Conservation (phyloP, 139 green algal species). For the Chlamydomonas sphaeroides region DNA sequence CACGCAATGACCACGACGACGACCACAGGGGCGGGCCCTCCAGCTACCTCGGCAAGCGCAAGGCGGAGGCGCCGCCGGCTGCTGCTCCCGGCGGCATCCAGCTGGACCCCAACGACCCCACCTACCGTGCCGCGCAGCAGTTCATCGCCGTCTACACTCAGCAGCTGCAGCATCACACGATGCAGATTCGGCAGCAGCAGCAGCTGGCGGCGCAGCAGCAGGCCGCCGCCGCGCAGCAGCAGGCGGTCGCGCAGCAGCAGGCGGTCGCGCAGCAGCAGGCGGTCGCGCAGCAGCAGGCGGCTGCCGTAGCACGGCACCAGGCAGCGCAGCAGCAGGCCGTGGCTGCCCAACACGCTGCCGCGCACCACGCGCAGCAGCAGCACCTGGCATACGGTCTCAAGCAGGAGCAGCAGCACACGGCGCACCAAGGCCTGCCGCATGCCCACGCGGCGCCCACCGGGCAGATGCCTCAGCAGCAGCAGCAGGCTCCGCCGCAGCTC, state of each 20-base stretch:
- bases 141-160: slow-evolving; percentile 27
- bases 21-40: neutral
- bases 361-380: neutral
- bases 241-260: neutral
- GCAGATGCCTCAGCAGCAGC: slow-evolving; percentile 15
- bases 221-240: neutral
- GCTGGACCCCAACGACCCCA: neutral
- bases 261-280: slow-evolving; percentile 26
- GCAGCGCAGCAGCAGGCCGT: slow-evolving; percentile 20
- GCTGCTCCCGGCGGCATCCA: too few relatives aligned
- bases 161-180: slow-evolving; percentile 30
- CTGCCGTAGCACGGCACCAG: neutral
- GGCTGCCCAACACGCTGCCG: slow-evolving; percentile 6
- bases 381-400: too few relatives aligned
- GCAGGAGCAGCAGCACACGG: slow-evolving; percentile 1
- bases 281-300: neutral
- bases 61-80: too few relatives aligned
- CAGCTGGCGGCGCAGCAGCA: neutral
- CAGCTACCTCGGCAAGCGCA: slow-evolving; percentile 39
- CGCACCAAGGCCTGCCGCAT: too few relatives aligned
- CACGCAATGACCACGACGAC: neutral
- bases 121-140: slow-evolving; percentile 30
- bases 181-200: slow-evolving; percentile 36
- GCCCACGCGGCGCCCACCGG: neutral
- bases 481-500: neutral